Conservation (phyloP, 2,329 filamentous ascomycete genomes). For the Bipolaris oryzae region DNA sequence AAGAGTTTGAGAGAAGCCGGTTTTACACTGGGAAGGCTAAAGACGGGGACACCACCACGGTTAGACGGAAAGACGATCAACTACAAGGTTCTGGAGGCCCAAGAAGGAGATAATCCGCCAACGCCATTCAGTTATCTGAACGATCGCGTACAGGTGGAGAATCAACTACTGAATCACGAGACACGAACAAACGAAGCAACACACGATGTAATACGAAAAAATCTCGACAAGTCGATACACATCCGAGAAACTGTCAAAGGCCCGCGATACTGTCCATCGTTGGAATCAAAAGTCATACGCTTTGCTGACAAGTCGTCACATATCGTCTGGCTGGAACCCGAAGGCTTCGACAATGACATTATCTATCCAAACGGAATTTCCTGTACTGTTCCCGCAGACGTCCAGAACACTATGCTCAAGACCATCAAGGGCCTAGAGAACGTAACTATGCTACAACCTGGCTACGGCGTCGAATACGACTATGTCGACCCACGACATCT, state of each 20-base stretch:
- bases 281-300: conserved; percentile 91
- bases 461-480: conserved; percentile 98
- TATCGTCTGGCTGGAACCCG: conserved; percentile 95
- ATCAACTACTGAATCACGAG: conserved; percentile 84
- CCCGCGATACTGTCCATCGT: conserved; percentile 90
- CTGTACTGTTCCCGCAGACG: conserved; percentile 91
- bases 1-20: conserved; percentile 87
- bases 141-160: conserved; percentile 73
- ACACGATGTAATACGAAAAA: conserved; percentile 82
- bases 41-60: conserved; percentile 93
- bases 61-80: conserved; percentile 83
- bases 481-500: conserved; percentile 94
- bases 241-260: conserved; percentile 95
- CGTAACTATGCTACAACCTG: conserved; percentile 89
- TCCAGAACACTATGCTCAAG: conserved; percentile 82
- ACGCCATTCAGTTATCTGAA: conserved; percentile 92
- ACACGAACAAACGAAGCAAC: conserved; percentile 85
- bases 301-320: conserved; percentile 82
- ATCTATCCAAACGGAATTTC: conserved; percentile 97
- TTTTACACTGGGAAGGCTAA: conserved; percentile 85
- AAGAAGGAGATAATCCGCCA: conserved; percentile 83
- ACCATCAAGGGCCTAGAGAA: conserved; percentile 89
- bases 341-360: conserved; percentile 87
- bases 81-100: conserved; percentile 71
- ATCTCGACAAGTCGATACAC: conserved; percentile 95